phyloP scores from a whole-genome alignment of 768 basidiomycete species.

The Lentinula lateritia region DNA sequence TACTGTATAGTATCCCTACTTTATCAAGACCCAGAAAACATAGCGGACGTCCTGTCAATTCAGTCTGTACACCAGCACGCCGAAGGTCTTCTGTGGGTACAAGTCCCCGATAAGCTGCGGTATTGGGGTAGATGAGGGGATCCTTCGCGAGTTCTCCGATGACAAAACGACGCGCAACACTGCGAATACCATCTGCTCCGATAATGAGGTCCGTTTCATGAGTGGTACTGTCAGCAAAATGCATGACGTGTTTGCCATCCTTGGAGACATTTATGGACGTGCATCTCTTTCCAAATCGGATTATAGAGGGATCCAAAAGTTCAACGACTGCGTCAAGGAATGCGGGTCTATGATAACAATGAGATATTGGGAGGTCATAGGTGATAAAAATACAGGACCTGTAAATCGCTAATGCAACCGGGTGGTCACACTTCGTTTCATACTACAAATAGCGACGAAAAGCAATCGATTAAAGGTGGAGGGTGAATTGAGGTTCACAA shows the following conservation, averaged over 20 bases:
- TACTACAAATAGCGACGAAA: background rate
- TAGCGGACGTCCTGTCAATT: constrained; percentile 27
- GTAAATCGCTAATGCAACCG: constrained; percentile 40
- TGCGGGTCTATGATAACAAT: constrained; percentile 31
- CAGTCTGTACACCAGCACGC: constrained; percentile 36
- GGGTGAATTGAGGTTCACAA: background rate
- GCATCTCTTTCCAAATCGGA: constrained; percentile 50
- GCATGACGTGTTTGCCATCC: constrained; percentile 26
- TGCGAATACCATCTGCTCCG: constrained; percentile 28
- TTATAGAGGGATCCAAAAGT: constrained; percentile 32
- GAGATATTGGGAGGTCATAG: background rate
- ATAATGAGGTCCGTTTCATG: constrained; percentile 44
- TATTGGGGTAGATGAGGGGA: constrained; percentile 36
- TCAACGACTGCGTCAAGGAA: constrained; percentile 45
- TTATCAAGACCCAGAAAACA: constrained; percentile 41
- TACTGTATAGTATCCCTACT: constrained; percentile 23
- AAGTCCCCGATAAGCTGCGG: constrained; percentile 44
- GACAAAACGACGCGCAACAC: constrained; percentile 30
- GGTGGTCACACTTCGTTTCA: constrained; percentile 19
- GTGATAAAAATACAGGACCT: constrained; percentile 21
- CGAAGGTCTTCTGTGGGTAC: constrained; percentile 33
- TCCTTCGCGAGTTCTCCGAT: constrained; percentile 18
- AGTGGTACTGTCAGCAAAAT: constrained; percentile 44
- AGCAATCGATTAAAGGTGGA: background rate
- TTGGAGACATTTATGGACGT: constrained; percentile 20